Evolutionary conservation across 2,329 filamentous ascomycete genomes (phyloP).

Genomic region (Colletotrichum neosansevieriae): DNA sequence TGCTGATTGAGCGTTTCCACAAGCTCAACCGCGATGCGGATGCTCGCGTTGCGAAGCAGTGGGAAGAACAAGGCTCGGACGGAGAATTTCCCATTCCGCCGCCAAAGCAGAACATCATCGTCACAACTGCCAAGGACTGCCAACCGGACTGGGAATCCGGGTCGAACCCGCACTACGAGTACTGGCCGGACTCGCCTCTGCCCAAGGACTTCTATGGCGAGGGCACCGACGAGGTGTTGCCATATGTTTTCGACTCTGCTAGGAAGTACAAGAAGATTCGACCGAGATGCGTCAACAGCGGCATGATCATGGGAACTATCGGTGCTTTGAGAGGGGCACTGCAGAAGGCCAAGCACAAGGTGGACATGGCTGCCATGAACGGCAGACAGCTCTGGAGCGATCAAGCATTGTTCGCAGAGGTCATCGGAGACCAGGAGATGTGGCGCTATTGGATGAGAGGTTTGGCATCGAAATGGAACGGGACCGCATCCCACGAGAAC

Average conservation of each 20-base stretch:
- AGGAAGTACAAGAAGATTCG: constrained; percentile 50
- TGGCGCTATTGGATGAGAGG: constrained; percentile 50
- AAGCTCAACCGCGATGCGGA: constrained; percentile 51
- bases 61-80: constrained; percentile 39
- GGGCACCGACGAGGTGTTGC: constrained; percentile 47
- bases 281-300: constrained; percentile 51
- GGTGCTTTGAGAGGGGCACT: constrained; percentile 45
- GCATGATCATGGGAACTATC: constrained; percentile 53
- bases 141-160: constrained; percentile 49
- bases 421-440: constrained; percentile 54
- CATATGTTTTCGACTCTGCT: constrained; percentile 47
- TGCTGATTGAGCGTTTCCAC: constrained; percentile 52
- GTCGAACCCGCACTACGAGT: constrained; percentile 51
- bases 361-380: constrained; percentile 44
- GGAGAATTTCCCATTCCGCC: constrained; percentile 47
- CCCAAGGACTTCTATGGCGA: constrained; percentile 50
- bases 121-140: constrained; percentile 52
- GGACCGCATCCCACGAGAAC: constrained; percentile 40
- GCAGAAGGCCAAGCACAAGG: constrained; percentile 46
- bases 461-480: constrained; percentile 50
- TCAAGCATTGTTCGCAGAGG: constrained; percentile 53
- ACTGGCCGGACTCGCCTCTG: constrained; percentile 53
- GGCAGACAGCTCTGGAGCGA: constrained; percentile 55
- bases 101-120: constrained; percentile 49
- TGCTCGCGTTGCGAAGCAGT: constrained; percentile 44